Evolutionary conservation across 768 basidiomycete species (phyloP), one percentile per base, ranked within the genome.

Genomic region (Podaxis carcinomalis): DNA sequence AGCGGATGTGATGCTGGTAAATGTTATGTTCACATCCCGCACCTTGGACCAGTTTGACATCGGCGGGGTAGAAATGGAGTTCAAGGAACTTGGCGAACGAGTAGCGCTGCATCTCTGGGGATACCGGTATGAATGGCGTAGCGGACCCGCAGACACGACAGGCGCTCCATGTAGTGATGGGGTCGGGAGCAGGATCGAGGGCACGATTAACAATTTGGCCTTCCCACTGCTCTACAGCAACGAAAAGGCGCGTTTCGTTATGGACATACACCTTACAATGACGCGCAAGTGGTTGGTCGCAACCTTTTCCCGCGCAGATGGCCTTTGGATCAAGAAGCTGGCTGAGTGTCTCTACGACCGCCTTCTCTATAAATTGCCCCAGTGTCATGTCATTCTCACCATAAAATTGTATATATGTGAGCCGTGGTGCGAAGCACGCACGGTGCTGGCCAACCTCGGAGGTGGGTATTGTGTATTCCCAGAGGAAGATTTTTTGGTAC

Each of bases 71-170:
- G 73, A 98, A 98, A 69, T 94, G 91, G 27, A 96, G 84, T 70
- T 99, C 96, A 28, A 99, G 82, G 72, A 96, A 98, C 67, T 97
- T 95, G 37, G 90, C 93, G 70, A 98, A 96, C 4, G 95, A 98
- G 70, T 96, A 94, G 59, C 89, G 79, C 68, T 93, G 90, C 81
- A 95, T 94, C 71, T 96, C 94, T 66, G 92, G 89, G 1, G 93
- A 93, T 40, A 93, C 86, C 4, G 88, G 89, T 65, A 95, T 90
- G 74, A 95, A 92, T 2, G 93, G 92, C 2, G 92, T 95, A 0
- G 88, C 88, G 4, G 80, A 89, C 32, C 83, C 87, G 70, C 86
- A 93, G 25, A 88, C 74, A 60, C 88, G 84, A 73, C 97, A 99
- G 5, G 85, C 82, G 68, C 89, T 93, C 92, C 93, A 98, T 3